Conservation (phyloP, 192 early-diverging fungal genomes). For the Phycomyces blakesleeanus region DNA sequence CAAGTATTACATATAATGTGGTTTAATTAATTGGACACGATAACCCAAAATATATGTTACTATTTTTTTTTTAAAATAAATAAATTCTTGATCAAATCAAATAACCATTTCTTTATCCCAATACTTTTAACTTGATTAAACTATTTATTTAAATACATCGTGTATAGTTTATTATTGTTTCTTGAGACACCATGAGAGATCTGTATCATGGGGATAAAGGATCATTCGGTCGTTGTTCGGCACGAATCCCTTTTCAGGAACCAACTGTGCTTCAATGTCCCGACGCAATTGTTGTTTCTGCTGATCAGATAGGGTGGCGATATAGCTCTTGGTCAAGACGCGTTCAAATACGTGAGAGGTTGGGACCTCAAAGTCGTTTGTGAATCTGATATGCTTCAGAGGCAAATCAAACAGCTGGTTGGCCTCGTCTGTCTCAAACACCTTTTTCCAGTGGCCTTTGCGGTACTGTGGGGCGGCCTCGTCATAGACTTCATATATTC, state of each 20-base stretch:
- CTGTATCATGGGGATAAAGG: slow-evolving; percentile 21
- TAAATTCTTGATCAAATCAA: too few species aligned
- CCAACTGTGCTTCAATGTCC: slow-evolving; percentile 6
- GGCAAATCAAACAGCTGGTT: slow-evolving; percentile 27
- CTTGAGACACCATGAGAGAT: slow-evolving; percentile 17
- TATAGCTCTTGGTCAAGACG: slow-evolving; percentile 34
- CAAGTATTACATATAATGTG: too few species aligned
- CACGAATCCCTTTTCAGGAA: slow-evolving; percentile 12
- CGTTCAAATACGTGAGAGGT: slow-evolving; percentile 26
- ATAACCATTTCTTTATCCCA: too few species aligned
- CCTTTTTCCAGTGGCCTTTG: slow-evolving; percentile 38
- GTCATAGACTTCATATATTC: slow-evolving; percentile 42
- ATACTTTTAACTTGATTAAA: too few species aligned
- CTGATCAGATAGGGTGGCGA: slow-evolving; percentile 21
- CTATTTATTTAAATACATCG: too few species aligned
- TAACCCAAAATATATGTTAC: too few species aligned
- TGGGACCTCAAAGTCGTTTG: slow-evolving; percentile 3
- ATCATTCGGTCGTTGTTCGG: slow-evolving; percentile 9
- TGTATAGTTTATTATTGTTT: neutral
- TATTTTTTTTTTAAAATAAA: too few species aligned
- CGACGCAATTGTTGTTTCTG: slow-evolving; percentile 12
- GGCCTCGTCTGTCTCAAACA: slow-evolving; percentile 26
- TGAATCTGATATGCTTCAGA: slow-evolving; percentile 3
- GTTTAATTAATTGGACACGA: too few species aligned
- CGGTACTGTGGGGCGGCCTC: slow-evolving; percentile 44